These are phyloP conservation scores for Naganishia kalamii DNA, from an alignment of 768 basidiomycete species.

Conservation along the genomic window DNA sequence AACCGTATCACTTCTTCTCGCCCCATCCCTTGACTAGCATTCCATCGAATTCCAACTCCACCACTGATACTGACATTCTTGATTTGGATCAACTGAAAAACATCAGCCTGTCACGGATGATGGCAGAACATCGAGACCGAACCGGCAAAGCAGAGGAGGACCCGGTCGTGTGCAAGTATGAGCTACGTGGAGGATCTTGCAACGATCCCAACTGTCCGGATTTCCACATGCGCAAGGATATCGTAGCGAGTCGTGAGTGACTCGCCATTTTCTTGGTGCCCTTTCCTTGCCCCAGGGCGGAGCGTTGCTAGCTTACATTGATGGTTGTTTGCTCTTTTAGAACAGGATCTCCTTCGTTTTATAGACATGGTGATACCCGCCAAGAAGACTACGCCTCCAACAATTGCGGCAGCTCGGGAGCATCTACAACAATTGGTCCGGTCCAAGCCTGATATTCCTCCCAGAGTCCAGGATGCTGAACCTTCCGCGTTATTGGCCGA, in stretches of 20 bases:
- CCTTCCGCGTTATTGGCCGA: neutral
- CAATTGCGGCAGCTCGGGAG: neutral
- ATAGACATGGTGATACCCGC: slow-evolving; percentile 3
- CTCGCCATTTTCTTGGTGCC: too few relatives aligned
- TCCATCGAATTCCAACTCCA: neutral
- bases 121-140: slow-evolving; percentile 13
- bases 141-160: slow-evolving; percentile 6
- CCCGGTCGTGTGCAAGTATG: slow-evolving; percentile 16
- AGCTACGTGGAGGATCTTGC: slow-evolving; percentile 9
- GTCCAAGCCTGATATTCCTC: slow-evolving; percentile 13
- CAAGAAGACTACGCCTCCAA: neutral
- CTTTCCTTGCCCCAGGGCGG: neutral
- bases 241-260: slow-evolving; percentile 11
- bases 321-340: neutral
- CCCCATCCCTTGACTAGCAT: neutral
- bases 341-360: slow-evolving; percentile 3
- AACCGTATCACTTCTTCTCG: slow-evolving; percentile 12
- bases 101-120: slow-evolving; percentile 4
- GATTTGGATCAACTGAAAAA: slow-evolving; percentile 9
- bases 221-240: slow-evolving; percentile 4
- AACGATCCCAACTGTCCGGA: slow-evolving; percentile 9
- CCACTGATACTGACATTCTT: slow-evolving; percentile 10
- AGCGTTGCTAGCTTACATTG: slow-evolving; percentile 2
- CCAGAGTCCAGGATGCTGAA: neutral
- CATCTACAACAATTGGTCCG: neutral